Base-by-base conservation (phyloP, 2,329 filamentous ascomycete genomes). In the Phyllosticta citriasiana region DNA sequence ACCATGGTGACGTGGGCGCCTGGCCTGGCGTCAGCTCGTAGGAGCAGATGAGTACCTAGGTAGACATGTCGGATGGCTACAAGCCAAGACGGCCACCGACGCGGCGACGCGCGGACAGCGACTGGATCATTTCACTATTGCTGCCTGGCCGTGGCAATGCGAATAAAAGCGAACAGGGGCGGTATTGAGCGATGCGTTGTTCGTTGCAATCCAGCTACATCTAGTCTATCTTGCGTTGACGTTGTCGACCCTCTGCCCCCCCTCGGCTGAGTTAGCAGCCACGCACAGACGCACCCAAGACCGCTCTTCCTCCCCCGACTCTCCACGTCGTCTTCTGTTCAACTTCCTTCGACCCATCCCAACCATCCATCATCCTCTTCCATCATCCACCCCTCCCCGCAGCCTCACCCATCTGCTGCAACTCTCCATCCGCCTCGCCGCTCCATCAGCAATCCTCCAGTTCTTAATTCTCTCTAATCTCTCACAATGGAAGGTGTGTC, bases 401-500 rank as follows among this genome's bases (percentile, higher is more conserved):
- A 62, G 53, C 55, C 40, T 59, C 40, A 47, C 51, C 61, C 57
- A 55, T 59, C 61, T 59, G 57, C 57, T 59, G 68, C 67, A 69
- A 71, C 70, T 68, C 60, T 27, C 55, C 50, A 56, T 33, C 70
- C 67, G 47, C 51, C 53, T 71, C 66, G 68, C 57, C 22, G 67
- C 62, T 65, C 68, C 69, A 68, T 70, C 70, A 69, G 71, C 67
- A 71, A 68, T 69, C 66, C 64, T 57, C 69, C 67, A 63, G 53
- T 60, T 59, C 59, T 65, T 58, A 53, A 33, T 57, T 59, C 55
- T 53, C 60, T 63, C 63, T 55, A 53, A 61, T 64, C 64, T 57
- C 73, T 75, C 80, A 82, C 74, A 76, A 85, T 85, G 83, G 83
- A 87, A 80, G 84, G 84, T 87, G 84, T 79, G 82, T 77, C 73